These are phyloP conservation scores for Lathyrus sativus DNA, from an alignment of 306 rosid species.

Conservation along the genomic window DNA sequence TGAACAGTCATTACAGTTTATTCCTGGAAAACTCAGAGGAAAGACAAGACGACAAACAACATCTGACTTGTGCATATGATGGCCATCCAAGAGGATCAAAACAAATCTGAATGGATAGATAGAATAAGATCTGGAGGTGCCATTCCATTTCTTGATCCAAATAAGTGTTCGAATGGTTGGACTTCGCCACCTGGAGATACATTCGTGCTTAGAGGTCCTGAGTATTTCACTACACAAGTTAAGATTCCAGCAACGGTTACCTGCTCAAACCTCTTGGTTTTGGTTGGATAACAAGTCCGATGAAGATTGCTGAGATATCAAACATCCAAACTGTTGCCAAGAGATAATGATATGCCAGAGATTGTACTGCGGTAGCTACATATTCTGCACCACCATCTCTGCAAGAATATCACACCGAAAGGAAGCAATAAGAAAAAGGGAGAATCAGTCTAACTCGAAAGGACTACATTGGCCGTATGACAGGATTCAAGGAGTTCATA, in stretches of 20 bases:
- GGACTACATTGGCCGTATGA: too few relatives aligned
- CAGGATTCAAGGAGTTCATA: too few relatives aligned
- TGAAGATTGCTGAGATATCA: constrained; percentile 67
- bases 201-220: constrained; percentile 88
- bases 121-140: constrained; percentile 71
- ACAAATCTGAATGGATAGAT: too few relatives aligned
- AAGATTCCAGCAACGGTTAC: constrained; percentile 74
- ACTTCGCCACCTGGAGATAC: constrained; percentile 73
- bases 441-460: too few relatives aligned
- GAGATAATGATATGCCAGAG: too few relatives aligned
- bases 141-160: constrained; percentile 57
- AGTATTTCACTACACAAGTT: constrained; percentile 71
- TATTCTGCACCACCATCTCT: too few relatives aligned
- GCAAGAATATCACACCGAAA: too few relatives aligned
- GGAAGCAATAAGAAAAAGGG: too few relatives aligned
- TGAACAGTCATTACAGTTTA: background rate
- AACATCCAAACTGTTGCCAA: constrained; percentile 62
- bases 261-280: constrained; percentile 86
- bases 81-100: constrained; percentile 48
- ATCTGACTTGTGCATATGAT: constrained; percentile 45
- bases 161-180: constrained; percentile 74
- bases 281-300: constrained; percentile 85
- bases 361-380: too few relatives aligned
- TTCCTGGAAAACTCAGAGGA: background rate
- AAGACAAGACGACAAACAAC: too few relatives aligned